A percentile compares a stretch with the other conserved stretches of the same genome.
These are phyloP conservation scores for Agroathelia rolfsii DNA, from an alignment of 1,284 basidiomycete genomes.

Conservation along the genomic window DNA sequence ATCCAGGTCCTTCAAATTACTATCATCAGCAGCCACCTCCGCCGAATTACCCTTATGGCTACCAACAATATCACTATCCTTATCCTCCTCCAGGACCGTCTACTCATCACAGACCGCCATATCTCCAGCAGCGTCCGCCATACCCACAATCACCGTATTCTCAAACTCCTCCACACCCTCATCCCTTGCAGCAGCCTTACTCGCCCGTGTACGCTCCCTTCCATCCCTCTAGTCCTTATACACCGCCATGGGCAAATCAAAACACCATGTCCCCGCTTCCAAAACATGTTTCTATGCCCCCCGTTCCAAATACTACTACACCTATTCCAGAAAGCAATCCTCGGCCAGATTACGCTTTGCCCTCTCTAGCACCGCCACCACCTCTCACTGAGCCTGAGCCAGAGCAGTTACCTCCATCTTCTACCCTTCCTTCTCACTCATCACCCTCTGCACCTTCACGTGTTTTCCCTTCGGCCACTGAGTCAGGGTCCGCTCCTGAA, in stretches of 20 bases:
- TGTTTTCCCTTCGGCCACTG: constrained; percentile 6
- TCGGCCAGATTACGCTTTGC: constrained; percentile 3
- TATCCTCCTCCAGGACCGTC: constrained; percentile 2
- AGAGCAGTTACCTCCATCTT: constrained; percentile 5
- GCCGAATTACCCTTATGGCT: constrained; percentile 11
- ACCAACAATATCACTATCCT: no score
- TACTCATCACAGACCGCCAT: background rate
- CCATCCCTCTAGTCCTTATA: constrained; percentile 17
- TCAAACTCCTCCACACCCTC: background rate
- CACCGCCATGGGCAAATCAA: constrained; percentile 18
- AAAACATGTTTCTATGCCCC: constrained; percentile 21
- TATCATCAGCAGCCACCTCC: constrained; percentile 13
- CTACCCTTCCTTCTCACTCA: constrained; percentile 1
- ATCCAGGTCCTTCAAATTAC: constrained; percentile 16
- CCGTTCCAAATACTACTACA: constrained; percentile 5
- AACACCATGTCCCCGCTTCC: constrained; percentile 23
- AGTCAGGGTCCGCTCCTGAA: background rate
- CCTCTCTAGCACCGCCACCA: background rate
- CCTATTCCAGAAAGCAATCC: constrained; percentile 5
- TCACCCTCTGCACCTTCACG: constrained; percentile 7
- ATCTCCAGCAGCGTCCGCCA: constrained; percentile 4
- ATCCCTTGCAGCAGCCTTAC: constrained; percentile 5
- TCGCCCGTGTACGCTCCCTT: constrained; percentile 3
- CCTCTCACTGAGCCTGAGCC: constrained; percentile 4
- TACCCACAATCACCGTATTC: constrained; percentile 4